These are phyloP conservation scores for Melocanna baccifera DNA, from an alignment of 176 grass and related monocot genomes.

Conservation along the genomic window DNA sequence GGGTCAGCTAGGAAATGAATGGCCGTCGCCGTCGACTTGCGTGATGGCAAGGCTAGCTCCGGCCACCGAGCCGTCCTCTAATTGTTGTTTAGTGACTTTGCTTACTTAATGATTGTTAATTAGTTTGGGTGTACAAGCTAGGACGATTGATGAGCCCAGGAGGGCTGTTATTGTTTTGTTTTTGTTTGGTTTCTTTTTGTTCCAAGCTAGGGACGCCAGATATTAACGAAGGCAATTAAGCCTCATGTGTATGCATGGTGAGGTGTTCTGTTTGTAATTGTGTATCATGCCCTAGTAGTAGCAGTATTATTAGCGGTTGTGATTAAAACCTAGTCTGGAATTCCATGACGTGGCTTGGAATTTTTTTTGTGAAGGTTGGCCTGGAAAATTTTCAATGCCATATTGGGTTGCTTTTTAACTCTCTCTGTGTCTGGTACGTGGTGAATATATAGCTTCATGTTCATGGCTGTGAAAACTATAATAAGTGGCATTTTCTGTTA, in stretches of 20 bases:
- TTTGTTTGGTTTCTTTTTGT: not conserved
- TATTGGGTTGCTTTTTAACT: not conserved
- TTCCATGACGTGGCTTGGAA: not conserved
- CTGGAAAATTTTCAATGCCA: not conserved
- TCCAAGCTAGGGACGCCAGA: not conserved
- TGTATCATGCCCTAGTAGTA: not conserved
- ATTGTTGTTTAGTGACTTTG: not conserved
- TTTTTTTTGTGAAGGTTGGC: not conserved
- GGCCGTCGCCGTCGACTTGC: not conserved
- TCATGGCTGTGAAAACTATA: too few relatives aligned
- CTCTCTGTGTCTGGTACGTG: not conserved
- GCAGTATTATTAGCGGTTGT: not conserved
- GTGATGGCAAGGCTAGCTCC: not conserved
- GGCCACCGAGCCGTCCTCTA: not conserved
- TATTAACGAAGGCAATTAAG: too few relatives aligned
- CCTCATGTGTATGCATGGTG: not conserved
- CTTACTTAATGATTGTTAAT: not conserved
- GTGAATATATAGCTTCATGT: not conserved
- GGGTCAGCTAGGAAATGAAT: conserved; percentile 10
- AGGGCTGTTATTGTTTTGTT: not conserved
- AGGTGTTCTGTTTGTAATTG: not conserved
- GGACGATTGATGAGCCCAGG: not conserved
- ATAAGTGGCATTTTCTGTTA: not conserved
- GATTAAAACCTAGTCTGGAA: not conserved
- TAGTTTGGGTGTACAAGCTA: not conserved